Evolutionary conservation across 1,284 basidiomycete genomes (phyloP).

Genomic region (Termitomyces sp.): DNA sequence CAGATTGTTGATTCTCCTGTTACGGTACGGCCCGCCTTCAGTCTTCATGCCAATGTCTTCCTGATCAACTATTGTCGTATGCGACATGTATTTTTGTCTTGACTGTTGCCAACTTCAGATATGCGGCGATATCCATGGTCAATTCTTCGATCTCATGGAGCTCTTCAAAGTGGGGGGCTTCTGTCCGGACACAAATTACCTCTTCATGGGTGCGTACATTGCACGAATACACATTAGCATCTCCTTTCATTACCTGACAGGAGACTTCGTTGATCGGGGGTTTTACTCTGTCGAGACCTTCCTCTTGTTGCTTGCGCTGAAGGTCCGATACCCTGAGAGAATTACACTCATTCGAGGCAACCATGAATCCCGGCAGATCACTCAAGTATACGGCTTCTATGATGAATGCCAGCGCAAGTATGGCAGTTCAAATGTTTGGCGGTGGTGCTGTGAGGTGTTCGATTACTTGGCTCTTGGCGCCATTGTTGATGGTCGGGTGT

Average conservation of each 20-base stretch:
- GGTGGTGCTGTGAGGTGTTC: constrained; percentile 98
- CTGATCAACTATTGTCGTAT: constrained; percentile 8
- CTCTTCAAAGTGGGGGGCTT: constrained; percentile 93
- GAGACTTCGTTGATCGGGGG: constrained; percentile 95
- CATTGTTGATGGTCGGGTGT: constrained; percentile 90
- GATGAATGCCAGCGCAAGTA: constrained; percentile 98
- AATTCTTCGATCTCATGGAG: constrained; percentile 98
- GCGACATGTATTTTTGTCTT: constrained; percentile 5
- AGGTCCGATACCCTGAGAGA: constrained; percentile 96
- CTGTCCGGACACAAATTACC: constrained; percentile 95
- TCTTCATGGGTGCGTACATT: constrained; percentile 86
- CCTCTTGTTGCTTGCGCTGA: constrained; percentile 88
- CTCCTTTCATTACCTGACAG: constrained; percentile 31
- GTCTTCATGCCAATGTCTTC: constrained; percentile 10
- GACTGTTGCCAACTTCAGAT: constrained; percentile 50
- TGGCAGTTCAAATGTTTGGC: constrained; percentile 92
- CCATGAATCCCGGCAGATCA: constrained; percentile 98
- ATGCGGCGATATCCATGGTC: constrained; percentile 98
- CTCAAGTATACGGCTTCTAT: constrained; percentile 99
- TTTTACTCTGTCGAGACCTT: constrained; percentile 99
- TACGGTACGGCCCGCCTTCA: constrained; percentile 56
- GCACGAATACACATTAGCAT: background rate
- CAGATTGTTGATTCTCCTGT: constrained; percentile 96
- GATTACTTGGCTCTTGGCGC: constrained; percentile 95
- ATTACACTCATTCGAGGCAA: constrained; percentile 98